Evolutionary conservation across 1,139 yeast genomes (phyloP).

Genomic region (Pneumocystis murina): DNA sequence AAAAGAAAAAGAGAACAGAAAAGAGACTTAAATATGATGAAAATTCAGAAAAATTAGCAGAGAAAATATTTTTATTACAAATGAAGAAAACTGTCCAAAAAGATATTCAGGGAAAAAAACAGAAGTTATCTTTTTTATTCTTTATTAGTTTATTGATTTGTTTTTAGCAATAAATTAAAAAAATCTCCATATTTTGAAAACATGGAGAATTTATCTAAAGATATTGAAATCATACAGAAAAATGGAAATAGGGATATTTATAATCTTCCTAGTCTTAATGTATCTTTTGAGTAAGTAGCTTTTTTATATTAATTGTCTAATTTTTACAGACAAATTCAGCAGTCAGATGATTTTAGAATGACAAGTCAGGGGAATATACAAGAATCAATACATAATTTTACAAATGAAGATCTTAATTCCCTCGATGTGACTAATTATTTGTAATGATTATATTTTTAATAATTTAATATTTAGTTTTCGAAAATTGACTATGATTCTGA

Average conservation of each 20-base stretch:
- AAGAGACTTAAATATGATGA: constrained; percentile 63
- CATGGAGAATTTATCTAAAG: neutral
- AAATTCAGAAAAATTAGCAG: constrained; percentile 61
- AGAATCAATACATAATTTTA: constrained; percentile 13
- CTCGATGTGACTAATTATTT: constrained; percentile 27
- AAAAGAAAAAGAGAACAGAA: constrained; percentile 39
- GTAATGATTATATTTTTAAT: neutral
- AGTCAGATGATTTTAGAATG: neutral
- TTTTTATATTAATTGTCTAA: neutral
- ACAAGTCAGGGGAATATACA: neutral
- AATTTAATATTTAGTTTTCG: constrained; percentile 7
- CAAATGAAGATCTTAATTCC: constrained; percentile 26
- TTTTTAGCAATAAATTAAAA: neutral
- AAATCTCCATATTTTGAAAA: neutral
- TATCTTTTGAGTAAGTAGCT: neutral
- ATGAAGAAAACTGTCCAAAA: constrained; percentile 42
- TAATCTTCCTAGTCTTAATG: neutral
- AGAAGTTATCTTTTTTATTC: constrained; percentile 16
- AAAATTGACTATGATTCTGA: constrained; percentile 27
- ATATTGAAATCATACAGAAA: neutral
- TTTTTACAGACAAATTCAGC: neutral
- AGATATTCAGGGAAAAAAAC: constrained; percentile 13
- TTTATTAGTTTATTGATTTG: neutral
- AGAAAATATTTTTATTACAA: constrained; percentile 63
- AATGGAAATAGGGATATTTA: neutral